Conservation (phyloP, 345 rosid genomes). For the Lumnitzera racemosa region DNA sequence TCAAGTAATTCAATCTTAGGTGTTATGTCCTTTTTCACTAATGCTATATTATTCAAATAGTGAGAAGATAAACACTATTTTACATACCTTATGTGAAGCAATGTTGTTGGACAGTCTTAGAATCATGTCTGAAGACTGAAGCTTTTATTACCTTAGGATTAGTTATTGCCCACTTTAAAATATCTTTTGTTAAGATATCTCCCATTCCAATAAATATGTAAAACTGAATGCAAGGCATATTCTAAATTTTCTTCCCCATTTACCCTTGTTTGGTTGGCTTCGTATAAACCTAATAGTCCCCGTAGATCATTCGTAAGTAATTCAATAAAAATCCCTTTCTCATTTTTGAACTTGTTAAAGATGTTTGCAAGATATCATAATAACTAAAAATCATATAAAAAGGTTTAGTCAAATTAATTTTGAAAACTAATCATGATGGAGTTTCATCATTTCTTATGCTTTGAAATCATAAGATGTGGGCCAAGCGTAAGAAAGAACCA, state of each 20-base stretch:
- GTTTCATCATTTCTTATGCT: too few species aligned
- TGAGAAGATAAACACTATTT: not conserved
- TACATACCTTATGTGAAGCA: slow-evolving; percentile 9
- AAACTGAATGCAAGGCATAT: slow-evolving; percentile 26
- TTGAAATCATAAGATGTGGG: too few species aligned
- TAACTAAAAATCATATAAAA: too few species aligned
- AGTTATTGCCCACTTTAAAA: slow-evolving; percentile 9
- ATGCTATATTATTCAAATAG: too few species aligned
- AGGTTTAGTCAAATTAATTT: too few species aligned
- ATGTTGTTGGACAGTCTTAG: slow-evolving; percentile 15
- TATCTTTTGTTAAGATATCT: slow-evolving; percentile 6
- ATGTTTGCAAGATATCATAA: slow-evolving; percentile 14
- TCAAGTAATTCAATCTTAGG: too few species aligned
- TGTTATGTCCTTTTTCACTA: too few species aligned
- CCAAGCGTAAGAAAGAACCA: too few species aligned
- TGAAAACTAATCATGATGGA: too few species aligned
- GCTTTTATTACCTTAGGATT: slow-evolving; percentile 6
- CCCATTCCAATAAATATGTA: slow-evolving; percentile 10
- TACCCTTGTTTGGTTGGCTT: slow-evolving; percentile 22
- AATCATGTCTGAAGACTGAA: not conserved
- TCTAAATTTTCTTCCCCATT: slow-evolving; percentile 25
- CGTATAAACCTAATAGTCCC: slow-evolving; percentile 30
- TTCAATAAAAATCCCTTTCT: slow-evolving; percentile 8
- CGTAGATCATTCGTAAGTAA: slow-evolving; percentile 2
- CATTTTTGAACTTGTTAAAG: slow-evolving; percentile 19